These are phyloP conservation scores for Onygenales sp. DNA, from an alignment of 2,329 filamentous ascomycete species.

Conservation along the genomic window DNA sequence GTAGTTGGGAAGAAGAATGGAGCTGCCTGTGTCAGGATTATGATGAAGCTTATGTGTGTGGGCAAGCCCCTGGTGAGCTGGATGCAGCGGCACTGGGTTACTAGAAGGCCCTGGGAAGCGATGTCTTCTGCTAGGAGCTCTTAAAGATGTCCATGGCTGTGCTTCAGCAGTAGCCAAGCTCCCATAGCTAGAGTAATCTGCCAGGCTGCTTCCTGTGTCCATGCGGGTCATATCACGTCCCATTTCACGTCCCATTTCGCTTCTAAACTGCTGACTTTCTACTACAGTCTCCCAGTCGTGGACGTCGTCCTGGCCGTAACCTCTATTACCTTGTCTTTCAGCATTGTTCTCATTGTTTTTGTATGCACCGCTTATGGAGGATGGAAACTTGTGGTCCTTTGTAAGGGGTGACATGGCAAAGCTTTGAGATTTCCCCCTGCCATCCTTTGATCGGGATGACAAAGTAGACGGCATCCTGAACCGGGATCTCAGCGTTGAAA, in stretches of 20 bases:
- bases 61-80: neutral
- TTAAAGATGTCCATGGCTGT: constrained; percentile 1
- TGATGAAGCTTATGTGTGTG: constrained; percentile 5
- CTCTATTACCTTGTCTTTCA: neutral
- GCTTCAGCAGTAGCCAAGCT: constrained; percentile 8
- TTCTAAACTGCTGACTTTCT: constrained; percentile 12
- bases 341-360: neutral
- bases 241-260: constrained; percentile 1
- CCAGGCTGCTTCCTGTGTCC: constrained; percentile 17
- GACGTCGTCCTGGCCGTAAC: constrained; percentile 8
- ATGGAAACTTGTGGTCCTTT: neutral
- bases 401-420: neutral
- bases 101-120: constrained; percentile 3
- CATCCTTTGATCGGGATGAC: constrained; percentile 2
- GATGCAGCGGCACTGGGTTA: constrained; percentile 2
- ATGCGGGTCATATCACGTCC: constrained; percentile 2
- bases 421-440: neutral
- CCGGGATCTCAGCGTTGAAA: constrained; percentile 5
- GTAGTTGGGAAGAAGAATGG: constrained; percentile 6
- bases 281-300: constrained; percentile 19
- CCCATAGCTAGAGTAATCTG: constrained; percentile 16
- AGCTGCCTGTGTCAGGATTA: constrained; percentile 3
- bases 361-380: neutral
- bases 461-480: constrained; percentile 5
- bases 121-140: neutral